Evolutionary conservation across 1,284 basidiomycete species (phyloP), one percentile per base, ranked within the genome.

Genomic region (Inonotus hispidus): DNA sequence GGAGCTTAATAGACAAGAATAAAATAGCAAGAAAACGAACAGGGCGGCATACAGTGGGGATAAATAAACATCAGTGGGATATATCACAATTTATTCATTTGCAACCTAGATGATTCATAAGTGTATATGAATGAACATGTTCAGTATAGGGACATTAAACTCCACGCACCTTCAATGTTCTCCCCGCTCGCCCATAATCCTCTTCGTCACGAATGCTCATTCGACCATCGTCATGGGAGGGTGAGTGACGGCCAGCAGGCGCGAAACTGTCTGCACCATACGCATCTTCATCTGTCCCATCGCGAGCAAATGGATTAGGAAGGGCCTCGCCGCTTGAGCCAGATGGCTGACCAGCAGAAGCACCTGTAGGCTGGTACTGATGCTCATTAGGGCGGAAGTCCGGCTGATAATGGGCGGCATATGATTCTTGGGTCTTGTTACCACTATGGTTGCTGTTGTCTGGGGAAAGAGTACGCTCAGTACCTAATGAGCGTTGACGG

Each of bases 111-210:
- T n/a, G 16, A 43, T 43, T 2, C 16, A n/a, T 21, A 10, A 16
- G 32, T 4, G 8, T 16, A 25, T 16, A 29, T 50, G 37, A 35
- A 16, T 27, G 16, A 27, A 41, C 32, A 29, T 13, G 13, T 38
- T 13, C 25, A 41, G 43, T 21, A 8, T 53, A 60, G 19, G 21
- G 7, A 45, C 13, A 27, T n/a, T 23, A 29, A 45, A 47, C 13
- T 47, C 66, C 25, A 63, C 74, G 41, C 47, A 81, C 79, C 77
- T 80, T 80, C 56, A 82, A 68, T 49, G 81, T 77, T 63, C 77
- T 63, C 71, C 71, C 49, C 64, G 71, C 64, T 68, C 73, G 62
- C 32, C 70, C 73, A 61, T 78, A 74, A 45, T 76, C 75, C 45
- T 75, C 73, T 32, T 75, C 73, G 47, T 77, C 75, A 35, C 70